phyloP scores from a whole-genome alignment of 2,329 filamentous ascomycete species.

The Aspergillus fijiensis region DNA sequence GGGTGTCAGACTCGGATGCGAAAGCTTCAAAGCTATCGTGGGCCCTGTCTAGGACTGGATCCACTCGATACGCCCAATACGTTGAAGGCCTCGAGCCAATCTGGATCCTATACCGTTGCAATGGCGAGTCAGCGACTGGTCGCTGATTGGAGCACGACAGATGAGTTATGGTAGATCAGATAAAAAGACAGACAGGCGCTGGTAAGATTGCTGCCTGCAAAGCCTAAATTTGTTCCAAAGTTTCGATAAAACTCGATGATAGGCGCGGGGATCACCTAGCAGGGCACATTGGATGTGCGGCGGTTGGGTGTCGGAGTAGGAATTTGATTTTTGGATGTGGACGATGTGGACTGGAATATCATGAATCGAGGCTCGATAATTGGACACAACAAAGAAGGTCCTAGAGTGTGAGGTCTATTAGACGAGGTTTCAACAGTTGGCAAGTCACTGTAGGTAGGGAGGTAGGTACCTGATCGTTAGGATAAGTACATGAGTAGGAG shows the following conservation, averaged over 20 bases:
- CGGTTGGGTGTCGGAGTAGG: background rate
- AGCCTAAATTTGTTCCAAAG: background rate
- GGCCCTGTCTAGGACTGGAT: background rate
- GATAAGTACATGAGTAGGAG: no score
- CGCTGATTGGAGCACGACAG: background rate
- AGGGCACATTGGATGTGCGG: background rate
- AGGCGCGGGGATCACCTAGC: background rate
- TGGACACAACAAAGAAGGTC: background rate
- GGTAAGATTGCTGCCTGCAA: background rate
- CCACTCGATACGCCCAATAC: slow-evolving; percentile 13
- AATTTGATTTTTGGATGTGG: background rate
- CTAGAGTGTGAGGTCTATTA: no score
- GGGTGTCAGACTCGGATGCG: background rate
- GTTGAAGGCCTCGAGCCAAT: background rate
- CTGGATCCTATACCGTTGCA: background rate
- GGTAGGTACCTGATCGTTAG: no score
- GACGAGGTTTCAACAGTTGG: no score
- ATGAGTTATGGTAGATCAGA: background rate
- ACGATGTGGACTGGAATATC: background rate
- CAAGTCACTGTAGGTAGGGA: no score
- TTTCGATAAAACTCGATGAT: background rate
- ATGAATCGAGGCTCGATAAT: background rate
- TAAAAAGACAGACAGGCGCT: background rate
- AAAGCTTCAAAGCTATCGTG: background rate
- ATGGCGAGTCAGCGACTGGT: background rate